Conservation (phyloP, 495 filamentous ascomycete genomes). For the Amorphotheca resinae region DNA sequence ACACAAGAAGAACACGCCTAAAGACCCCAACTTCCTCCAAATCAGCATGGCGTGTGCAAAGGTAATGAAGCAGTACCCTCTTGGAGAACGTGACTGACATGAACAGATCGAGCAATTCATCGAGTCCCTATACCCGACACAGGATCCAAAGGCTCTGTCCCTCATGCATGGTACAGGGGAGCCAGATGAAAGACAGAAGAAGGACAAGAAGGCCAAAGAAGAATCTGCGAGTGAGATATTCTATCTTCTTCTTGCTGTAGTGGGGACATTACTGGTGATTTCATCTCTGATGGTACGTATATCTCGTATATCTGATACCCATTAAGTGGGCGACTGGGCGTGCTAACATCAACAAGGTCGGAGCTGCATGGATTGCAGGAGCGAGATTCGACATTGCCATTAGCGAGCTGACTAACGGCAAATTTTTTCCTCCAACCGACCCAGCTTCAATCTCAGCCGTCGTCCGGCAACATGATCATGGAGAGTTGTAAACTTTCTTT, state of each 20-base stretch:
- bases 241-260: constrained; percentile 49
- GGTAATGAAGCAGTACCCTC: constrained; percentile 36
- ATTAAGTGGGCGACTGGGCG: background rate
- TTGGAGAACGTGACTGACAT: background rate
- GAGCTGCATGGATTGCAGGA: constrained; percentile 26
- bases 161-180: constrained; percentile 21
- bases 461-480: constrained; percentile 12
- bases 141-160: constrained; percentile 35
- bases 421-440: constrained; percentile 18
- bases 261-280: constrained; percentile 46
- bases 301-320: background rate
- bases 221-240: constrained; percentile 42
- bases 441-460: constrained; percentile 6
- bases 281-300: constrained; percentile 50
- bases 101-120: constrained; percentile 91
- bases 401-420: constrained; percentile 40
- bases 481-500: constrained; percentile 16
- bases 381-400: constrained; percentile 54
- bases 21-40: constrained; percentile 85
- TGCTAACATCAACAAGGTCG: constrained; percentile 21
- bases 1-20: constrained; percentile 86
- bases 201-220: constrained; percentile 27
- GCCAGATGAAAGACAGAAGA: constrained; percentile 25
- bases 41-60: constrained; percentile 85
- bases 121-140: constrained; percentile 79